Percentiles rank a stretch among this genome's conserved stretches.
Conservation (phyloP, 1,284 basidiomycete species). For the Tremellales sp. region DNA sequence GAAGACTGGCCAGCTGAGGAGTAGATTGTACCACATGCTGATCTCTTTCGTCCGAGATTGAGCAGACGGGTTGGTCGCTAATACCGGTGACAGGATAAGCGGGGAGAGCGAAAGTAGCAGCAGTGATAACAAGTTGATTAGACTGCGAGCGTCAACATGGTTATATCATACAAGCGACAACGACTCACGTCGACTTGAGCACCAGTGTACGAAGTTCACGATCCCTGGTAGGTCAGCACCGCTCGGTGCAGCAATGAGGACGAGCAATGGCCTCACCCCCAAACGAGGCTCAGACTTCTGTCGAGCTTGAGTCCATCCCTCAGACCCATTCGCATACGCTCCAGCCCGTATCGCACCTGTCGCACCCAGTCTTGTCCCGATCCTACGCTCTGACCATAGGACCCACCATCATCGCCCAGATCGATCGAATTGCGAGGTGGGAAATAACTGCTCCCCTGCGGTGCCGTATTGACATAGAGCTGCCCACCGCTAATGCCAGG, state of each 20-base stretch:
- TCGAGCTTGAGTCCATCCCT: slow-evolving; percentile 35
- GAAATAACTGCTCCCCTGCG: too few species aligned
- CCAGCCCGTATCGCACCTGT: slow-evolving; percentile 11
- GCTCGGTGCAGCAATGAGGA: background rate
- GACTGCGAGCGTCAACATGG: slow-evolving; percentile 15
- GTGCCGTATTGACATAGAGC: too few species aligned
- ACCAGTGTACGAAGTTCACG: slow-evolving; percentile 41
- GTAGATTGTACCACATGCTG: slow-evolving; percentile 45
- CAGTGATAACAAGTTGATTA: slow-evolving; percentile 48
- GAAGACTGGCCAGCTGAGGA: slow-evolving; percentile 47
- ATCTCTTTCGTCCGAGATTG: slow-evolving; percentile 29
- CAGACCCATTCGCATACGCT: slow-evolving; percentile 20
- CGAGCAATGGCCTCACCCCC: slow-evolving; percentile 30
- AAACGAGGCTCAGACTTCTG: slow-evolving; percentile 38
- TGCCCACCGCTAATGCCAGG: too few species aligned
- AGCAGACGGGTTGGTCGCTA: slow-evolving; percentile 15
- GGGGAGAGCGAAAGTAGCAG: slow-evolving; percentile 42
- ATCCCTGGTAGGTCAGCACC: slow-evolving; percentile 30
- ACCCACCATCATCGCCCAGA: background rate
- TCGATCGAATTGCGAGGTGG: slow-evolving; percentile 1
- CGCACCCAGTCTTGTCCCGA: slow-evolving; percentile 1
- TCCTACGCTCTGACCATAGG: background rate
- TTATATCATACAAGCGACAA: background rate
- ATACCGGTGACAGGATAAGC: slow-evolving; percentile 36
- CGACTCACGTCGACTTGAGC: slow-evolving; percentile 40